Evolutionary conservation across 2,329 filamentous ascomycete genomes (phyloP), one percentile per base, ranked within the genome.

Genomic region (Penicillium sp.): DNA sequence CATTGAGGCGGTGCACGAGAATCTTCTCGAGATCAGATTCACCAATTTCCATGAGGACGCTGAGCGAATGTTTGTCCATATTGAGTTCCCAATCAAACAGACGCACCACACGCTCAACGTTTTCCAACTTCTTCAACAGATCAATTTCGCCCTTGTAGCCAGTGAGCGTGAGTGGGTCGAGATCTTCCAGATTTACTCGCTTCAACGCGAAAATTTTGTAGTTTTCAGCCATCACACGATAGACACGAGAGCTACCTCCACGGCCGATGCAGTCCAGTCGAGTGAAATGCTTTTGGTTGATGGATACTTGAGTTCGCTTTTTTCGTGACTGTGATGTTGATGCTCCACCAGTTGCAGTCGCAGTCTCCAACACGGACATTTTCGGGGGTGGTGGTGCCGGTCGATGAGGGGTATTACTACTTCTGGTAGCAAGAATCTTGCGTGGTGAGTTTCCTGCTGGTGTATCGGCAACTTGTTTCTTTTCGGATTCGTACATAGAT

Each of bases 61-160:
- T 93, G 55, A 99, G 85, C 62, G 89, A 86, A 64, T 96, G 88
- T 75, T 96, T 96, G 68, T 95, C 90, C 51, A 91, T 87, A 71
- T 98, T 98, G 70, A 98, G 83, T 74, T 99, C 93, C 78, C 88
- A 96, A 73, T 98, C 95, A 69, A 90, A 92, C 9, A 99, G 79
- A 57, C 90, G 87, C 57, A 99, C 92, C 19, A 99, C 95, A 31
- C 95, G 86, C 59, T 97, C 92, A 1, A 96, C 90, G 37, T 90
- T 89, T 44, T 87, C 86, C 14, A 99, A 80, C 72, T 89, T 93
- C 63, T 86, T 87, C 21, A 99, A 80, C 14, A 99, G 80, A 66
- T 97, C 93, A 57, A 99, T 99, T 74, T 99, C 95, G 53, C 93
- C 93, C 73, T 96, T 95, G 79, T 90, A 98, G 1, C 93, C 93